phyloP scores from a whole-genome alignment of 106 monocot species.

The Dioscorea zingiberensis region DNA sequence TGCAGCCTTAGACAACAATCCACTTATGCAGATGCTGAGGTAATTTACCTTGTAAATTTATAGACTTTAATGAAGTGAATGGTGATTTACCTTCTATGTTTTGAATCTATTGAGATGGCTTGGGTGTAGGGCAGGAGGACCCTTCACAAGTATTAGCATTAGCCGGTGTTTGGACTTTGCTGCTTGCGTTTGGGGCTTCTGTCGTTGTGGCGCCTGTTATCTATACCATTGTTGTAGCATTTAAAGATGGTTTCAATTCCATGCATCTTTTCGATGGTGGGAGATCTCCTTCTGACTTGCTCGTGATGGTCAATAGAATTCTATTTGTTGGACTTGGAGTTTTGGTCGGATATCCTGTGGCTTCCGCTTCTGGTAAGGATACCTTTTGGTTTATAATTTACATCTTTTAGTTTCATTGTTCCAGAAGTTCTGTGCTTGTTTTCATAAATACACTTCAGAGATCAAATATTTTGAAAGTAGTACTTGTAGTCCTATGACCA shows the following conservation, averaged over 20 bases:
- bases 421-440: too few relatives aligned
- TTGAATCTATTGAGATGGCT: conserved; percentile 29
- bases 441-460: too few relatives aligned
- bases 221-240: conserved; percentile 27
- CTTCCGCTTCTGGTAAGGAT: conserved; percentile 73
- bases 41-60: conserved; percentile 22
- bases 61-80: too few relatives aligned
- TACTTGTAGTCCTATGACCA: too few relatives aligned
- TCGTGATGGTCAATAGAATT: conserved; percentile 31
- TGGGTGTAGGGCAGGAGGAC: conserved; percentile 98
- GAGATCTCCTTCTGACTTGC: conserved; percentile 39
- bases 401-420: too few relatives aligned
- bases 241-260: conserved; percentile 29
- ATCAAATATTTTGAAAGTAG: too few relatives aligned
- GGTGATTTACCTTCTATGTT: too few relatives aligned
- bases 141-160: conserved; percentile 80
- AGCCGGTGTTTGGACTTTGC: conserved; percentile 70
- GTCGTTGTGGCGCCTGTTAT: conserved; percentile 48
- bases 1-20: conserved; percentile 81
- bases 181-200: conserved; percentile 55
- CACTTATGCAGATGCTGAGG: conserved; percentile 97
- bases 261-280: conserved; percentile 20
- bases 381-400: neutral
- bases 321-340: conserved; percentile 59
- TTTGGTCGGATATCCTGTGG: conserved; percentile 67